Base-by-base conservation (phyloP, 1,139 yeast genomes). In the Casaregolazyma suthepensis region DNA sequence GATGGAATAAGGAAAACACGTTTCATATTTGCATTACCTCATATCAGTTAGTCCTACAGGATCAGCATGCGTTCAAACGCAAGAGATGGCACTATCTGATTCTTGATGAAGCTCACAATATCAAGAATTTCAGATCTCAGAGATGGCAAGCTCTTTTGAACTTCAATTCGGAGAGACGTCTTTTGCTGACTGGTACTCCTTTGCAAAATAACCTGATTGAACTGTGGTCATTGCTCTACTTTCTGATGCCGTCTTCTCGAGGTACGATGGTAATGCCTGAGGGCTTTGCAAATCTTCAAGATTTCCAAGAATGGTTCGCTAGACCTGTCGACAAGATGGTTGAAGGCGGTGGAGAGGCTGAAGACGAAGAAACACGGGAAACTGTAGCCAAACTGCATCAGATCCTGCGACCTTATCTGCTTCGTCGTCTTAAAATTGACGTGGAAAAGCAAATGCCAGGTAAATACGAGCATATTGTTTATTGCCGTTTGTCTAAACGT, bases 361-460 rank as follows among this genome's bases (percentile, higher is more conserved):
- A 75, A 18, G 81, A 78, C 54, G 71, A 66, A 10, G 99, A 93
- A 65, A 88, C 98, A 0, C 80, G 80, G 57, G 81, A 83, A 57
- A 91, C 98, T 0, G 96, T 94, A 22, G 76, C 88, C 7, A 86
- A 95, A 64, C 75, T 94, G 54, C 99, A 94, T 70, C 96, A 89
- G 66, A 96, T 94, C 19, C 74, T 94, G 61, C 79, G 99, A 57
- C 99, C 99, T 0, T 94, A 93, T 64, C 73, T 94, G 48, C 74
- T 94, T 56, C 82, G 99, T 66, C 83, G 99, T 59, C 77, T 94
- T 64, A 94, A 94, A 67, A 90, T 89, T 26, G 99, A 94, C 69
- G 99, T 94, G 13, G 99, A 94, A 64, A 89, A 93, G 67, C 99
- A 94, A 70, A 93, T 94, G 99, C 99, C 99, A 0, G 97, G 88